A percentile compares a stretch with the other conserved stretches of the same genome.
Conservation (phyloP, 768 basidiomycete genomes). For the Pleurotus platypus region DNA sequence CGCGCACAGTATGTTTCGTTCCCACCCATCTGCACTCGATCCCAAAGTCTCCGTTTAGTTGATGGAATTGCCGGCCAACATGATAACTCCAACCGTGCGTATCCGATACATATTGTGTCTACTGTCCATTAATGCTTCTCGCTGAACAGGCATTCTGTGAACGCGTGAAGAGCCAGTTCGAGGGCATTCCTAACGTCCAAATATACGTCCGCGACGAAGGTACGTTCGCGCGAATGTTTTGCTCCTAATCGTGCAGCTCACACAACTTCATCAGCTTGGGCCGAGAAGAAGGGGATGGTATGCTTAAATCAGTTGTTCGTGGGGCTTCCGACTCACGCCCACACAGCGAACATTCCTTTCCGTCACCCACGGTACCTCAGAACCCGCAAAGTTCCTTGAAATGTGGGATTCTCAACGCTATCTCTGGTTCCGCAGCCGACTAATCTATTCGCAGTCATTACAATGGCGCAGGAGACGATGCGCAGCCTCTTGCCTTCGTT, state of each 20-base stretch:
- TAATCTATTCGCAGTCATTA: conserved; percentile 55
- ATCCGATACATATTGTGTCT: too few relatives aligned
- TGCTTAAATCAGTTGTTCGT: conserved; percentile 6
- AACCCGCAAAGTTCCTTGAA: conserved; percentile 86
- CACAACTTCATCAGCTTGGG: conserved; percentile 55
- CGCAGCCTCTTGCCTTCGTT: conserved; percentile 67
- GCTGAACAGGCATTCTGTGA: conserved; percentile 60
- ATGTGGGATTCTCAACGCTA: conserved; percentile 42
- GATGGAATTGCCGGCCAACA: conserved; percentile 83
- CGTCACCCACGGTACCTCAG: conserved; percentile 75
- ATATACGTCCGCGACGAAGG: conserved; percentile 74
- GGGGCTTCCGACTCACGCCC: neutral
- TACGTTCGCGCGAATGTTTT: conserved; percentile 20
- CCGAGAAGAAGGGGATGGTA: conserved; percentile 81
- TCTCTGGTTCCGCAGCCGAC: neutral
- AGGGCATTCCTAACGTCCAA: conserved; percentile 62
- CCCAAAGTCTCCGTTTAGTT: conserved; percentile 38
- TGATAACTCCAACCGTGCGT: conserved; percentile 63
- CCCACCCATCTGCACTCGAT: neutral
- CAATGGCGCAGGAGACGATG: conserved; percentile 62
- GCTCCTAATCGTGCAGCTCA: neutral
- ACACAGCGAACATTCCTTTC: conserved; percentile 78
- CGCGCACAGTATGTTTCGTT: conserved; percentile 54
- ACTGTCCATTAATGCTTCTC: conserved; percentile 35
- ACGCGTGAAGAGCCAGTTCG: conserved; percentile 64